Conservation (phyloP, 768 basidiomycete species). For the Jaapia argillacea region DNA sequence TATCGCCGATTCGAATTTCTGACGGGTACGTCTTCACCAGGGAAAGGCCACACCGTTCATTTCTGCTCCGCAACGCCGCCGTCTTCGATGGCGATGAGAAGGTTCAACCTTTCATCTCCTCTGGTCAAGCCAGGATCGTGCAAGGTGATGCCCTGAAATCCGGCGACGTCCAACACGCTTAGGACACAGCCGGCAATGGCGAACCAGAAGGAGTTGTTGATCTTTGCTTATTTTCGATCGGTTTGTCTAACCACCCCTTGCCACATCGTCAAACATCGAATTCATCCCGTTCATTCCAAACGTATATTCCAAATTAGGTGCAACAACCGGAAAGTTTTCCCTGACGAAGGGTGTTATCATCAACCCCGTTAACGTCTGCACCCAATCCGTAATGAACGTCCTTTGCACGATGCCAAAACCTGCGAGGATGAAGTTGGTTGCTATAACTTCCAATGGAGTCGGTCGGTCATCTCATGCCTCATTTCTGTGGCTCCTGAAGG, state of each 20-base stretch:
- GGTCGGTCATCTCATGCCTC: conserved; percentile 31
- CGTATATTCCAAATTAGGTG: conserved; percentile 41
- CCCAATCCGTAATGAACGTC: conserved; percentile 43
- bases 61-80: conserved; percentile 41
- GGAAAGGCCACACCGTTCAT: conserved; percentile 47
- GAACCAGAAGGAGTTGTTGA: conserved; percentile 30
- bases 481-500: conserved; percentile 38
- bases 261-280: neutral
- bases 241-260: conserved; percentile 23
- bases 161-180: conserved; percentile 40
- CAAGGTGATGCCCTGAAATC: conserved; percentile 51
- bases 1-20: neutral
- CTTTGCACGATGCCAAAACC: conserved; percentile 40
- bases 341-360: conserved; percentile 38
- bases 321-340: conserved; percentile 36
- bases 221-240: conserved; percentile 51
- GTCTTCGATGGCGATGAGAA: conserved; percentile 43
- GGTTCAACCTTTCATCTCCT: conserved; percentile 40
- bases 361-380: conserved; percentile 46
- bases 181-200: conserved; percentile 30
- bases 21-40: conserved; percentile 22
- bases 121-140: conserved; percentile 42
- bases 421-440: conserved; percentile 36
- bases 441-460: conserved; percentile 43
- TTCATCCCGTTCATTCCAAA: neutral